These are phyloP conservation scores for Penicillium sp. DNA, from an alignment of 2,329 filamentous ascomycete genomes.

Conservation along the genomic window DNA sequence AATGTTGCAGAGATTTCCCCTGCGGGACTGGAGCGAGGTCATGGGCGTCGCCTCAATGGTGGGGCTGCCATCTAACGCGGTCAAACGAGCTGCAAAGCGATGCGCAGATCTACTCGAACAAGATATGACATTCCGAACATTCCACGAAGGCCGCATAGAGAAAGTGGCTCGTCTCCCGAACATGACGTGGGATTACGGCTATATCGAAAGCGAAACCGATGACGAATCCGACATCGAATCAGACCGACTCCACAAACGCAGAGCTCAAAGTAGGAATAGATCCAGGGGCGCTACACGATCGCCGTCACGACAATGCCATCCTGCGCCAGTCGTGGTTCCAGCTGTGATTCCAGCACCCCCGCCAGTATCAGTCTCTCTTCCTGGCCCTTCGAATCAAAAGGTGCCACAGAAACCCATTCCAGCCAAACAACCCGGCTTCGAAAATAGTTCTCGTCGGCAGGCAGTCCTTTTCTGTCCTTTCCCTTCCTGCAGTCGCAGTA, in stretches of 20 bases:
- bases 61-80: conserved; percentile 64
- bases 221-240: background rate
- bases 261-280: background rate
- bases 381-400: background rate
- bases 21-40: conserved; percentile 82
- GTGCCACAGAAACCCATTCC: background rate
- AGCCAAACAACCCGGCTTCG: background rate
- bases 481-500: conserved; percentile 26
- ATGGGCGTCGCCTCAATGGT: conserved; percentile 73
- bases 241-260: background rate
- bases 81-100: conserved; percentile 69
- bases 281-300: background rate
- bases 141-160: conserved; percentile 46
- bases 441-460: conserved; percentile 15
- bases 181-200: background rate
- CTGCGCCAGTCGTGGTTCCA: background rate
- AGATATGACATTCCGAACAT: conserved; percentile 63
- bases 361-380: background rate
- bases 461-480: conserved; percentile 30
- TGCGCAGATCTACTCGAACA: conserved; percentile 76
- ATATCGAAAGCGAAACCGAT: background rate
- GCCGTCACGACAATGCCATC: background rate
- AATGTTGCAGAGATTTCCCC: conserved; percentile 22
- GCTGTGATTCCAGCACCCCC: background rate
- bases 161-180: conserved; percentile 11